Evolutionary conservation across 805 yeast species (phyloP), one percentile per base, ranked within the genome.

Genomic region (Jamesozyma hellenica): DNA sequence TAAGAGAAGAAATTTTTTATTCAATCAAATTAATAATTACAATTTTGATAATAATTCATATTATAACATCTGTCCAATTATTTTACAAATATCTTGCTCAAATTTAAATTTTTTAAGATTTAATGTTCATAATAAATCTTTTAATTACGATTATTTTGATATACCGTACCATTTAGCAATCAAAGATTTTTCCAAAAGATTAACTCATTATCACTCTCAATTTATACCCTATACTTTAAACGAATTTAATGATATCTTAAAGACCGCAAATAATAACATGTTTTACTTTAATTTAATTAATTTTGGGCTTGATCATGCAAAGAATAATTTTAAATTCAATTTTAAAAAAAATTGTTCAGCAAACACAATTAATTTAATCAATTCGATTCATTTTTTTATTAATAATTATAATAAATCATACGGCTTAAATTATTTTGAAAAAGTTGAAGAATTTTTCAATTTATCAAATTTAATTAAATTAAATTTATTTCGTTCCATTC

Each of bases 71-170:
- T 66, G 68, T 34, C 69, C 82, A 3, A 54, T 77, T 12, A 64
- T 80, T 8, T 60, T 81, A 32, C 82, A 81, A 52, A 71, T 81
- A 23, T 68, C 73, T 46, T 77, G 83, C 50, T 57, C 66, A n/a
- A 73, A 77, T 52, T 56, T 58, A 25, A 65, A 65, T 14, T 66
- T 77, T 25, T 59, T 78, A 48, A 65, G 72, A 42, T 81, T 56
- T 56, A 81, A 81, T 58, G 76, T 80, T 39, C 77, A 73, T 49
- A 73, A 75, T 38, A 81, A 81, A 55, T 71, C 86, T 0, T 65
- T 62, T 39, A 79, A 78, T 51, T 69, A 67, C 29, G 88, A 81
- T 54, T 81, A 81, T 55, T 60, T 55, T 39, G 70, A 70, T 35
- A 64, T 66, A 46, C 71, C 74, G 33, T 72, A 75, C 47, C 67